Base-by-base conservation (phyloP, 768 basidiomycete genomes). In the Terana coerulea region DNA sequence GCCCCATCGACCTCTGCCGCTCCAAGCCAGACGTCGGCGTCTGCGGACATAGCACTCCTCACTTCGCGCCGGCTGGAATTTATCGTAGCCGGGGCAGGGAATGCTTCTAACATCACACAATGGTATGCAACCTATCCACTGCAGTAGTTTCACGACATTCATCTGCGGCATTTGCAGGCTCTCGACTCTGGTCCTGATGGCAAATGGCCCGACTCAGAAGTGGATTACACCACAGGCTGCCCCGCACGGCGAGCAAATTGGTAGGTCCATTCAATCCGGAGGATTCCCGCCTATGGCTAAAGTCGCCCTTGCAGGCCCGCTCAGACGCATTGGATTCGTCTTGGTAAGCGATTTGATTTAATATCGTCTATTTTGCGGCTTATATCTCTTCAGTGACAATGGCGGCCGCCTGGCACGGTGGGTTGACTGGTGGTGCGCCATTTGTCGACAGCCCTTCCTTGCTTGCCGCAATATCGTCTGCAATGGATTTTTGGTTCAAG, bases 161-260 rank as follows among this genome's bases (percentile, higher is more conserved):
- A 44, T 26, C 24, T n/a, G 14, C 22, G 8, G 29, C 28, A 14
- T n/a, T n/a, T 29, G 1, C 49, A 83, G 81, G 79, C 52, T 80
- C 22, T 62, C 70, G 28, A 73, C 75, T 29, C 74, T 82, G 15
- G 72, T 14, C n/a, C 68, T 10, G 56, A 64, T 33, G 64, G 64
- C 5, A 76, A 75, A 62, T 83, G 81, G 81, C 77, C 79, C 1
- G 77, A 79, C 58, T 62, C 69, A 2, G 69, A 74, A 37, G 70
- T 88, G 15, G 75, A 86, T 58, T 86, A 86, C 57, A 75, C 79
- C 0, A 72, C 80, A 19, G 85, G 85, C 6, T 87, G 86, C 54
- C 61, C 64, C 35, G 85, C 81, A 5, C 75, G 75, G 49, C 72
- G 78, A 10, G 84, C 84, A 5, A 87, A 83, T 57, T 87, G 86